These are phyloP conservation scores for Scheffersomyces coipomensis DNA, from an alignment of 805 yeast species.

Conservation along the genomic window DNA sequence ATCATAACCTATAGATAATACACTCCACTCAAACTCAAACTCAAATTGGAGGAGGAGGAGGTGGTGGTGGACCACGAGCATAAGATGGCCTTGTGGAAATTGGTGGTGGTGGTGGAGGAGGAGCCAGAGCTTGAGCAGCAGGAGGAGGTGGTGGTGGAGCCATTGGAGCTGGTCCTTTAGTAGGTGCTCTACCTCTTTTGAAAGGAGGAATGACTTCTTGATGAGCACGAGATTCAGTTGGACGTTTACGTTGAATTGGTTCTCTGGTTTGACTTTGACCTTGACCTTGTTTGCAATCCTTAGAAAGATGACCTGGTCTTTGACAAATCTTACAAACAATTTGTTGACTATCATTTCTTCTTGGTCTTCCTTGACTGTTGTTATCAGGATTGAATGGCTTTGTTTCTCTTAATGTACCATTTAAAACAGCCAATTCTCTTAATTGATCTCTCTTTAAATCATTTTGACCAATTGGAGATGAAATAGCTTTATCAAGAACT, in stretches of 20 bases:
- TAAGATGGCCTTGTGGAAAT: constrained; percentile 13
- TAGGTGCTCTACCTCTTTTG: constrained; percentile 22
- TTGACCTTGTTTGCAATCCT: constrained; percentile 65
- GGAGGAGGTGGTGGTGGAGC: constrained; percentile 19
- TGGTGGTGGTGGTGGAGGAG: constrained; percentile 19
- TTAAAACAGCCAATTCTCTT: constrained; percentile 86
- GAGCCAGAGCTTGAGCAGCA: constrained; percentile 4
- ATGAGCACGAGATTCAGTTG: constrained; percentile 6
- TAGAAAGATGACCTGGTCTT: constrained; percentile 77
- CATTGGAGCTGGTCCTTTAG: constrained; percentile 7
- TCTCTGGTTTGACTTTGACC: background rate
- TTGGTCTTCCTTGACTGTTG: constrained; percentile 10
- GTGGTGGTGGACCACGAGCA: constrained; percentile 13
- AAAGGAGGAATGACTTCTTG: constrained; percentile 18
- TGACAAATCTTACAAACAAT: constrained; percentile 81
- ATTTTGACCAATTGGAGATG: constrained; percentile 91
- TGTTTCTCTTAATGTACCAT: constrained; percentile 86
- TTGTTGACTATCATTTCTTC: constrained; percentile 41
- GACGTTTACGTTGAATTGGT: background rate
- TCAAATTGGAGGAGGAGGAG: constrained; percentile 18
- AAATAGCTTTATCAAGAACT: constrained; percentile 78
- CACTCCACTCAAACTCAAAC: too few species aligned
- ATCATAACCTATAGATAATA: too few species aligned
- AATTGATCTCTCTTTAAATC: constrained; percentile 88
- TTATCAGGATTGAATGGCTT: constrained; percentile 52